Evolutionary conservation across 192 early-diverging fungal species (phyloP).

Genomic region (Backusella tarrabulga): DNA sequence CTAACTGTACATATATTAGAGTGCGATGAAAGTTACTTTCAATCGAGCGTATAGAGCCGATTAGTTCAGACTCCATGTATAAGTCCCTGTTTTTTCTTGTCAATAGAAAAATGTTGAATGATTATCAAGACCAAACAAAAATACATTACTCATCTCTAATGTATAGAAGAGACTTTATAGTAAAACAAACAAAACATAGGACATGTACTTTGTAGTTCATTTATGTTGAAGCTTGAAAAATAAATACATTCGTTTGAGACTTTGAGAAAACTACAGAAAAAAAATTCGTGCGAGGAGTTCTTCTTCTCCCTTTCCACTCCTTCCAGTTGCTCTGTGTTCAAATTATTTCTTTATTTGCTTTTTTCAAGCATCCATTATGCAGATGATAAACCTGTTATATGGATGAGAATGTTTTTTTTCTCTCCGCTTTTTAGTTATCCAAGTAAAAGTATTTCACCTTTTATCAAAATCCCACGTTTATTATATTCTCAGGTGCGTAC

Average conservation of each 20-base stretch:
- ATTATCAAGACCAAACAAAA: too few species aligned
- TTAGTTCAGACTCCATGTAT: not conserved
- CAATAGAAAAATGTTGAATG: too few species aligned
- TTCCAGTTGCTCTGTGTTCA: not conserved
- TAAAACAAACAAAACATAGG: too few species aligned
- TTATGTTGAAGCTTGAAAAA: not conserved
- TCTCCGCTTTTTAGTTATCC: not conserved
- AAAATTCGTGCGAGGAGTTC: not conserved
- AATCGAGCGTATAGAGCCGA: not conserved
- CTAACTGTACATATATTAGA: not conserved
- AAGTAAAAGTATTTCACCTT: not conserved
- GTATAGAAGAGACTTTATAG: not conserved
- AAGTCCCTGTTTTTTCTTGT: not conserved
- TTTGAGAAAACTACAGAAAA: not conserved
- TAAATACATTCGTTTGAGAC: not conserved
- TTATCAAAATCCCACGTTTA: not conserved
- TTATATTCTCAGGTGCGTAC: not conserved
- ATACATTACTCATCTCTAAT: not conserved
- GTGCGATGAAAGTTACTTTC: not conserved
- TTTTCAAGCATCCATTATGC: not conserved
- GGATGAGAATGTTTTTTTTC: not conserved
- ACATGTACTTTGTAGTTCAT: not conserved
- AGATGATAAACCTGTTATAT: not conserved
- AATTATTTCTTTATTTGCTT: not conserved
- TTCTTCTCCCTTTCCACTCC: not conserved